A percentile compares a stretch with the other conserved stretches of the same genome.
These are phyloP conservation scores for Podospora fimiseda DNA, from an alignment of 495 filamentous ascomycete genomes.

Conservation along the genomic window DNA sequence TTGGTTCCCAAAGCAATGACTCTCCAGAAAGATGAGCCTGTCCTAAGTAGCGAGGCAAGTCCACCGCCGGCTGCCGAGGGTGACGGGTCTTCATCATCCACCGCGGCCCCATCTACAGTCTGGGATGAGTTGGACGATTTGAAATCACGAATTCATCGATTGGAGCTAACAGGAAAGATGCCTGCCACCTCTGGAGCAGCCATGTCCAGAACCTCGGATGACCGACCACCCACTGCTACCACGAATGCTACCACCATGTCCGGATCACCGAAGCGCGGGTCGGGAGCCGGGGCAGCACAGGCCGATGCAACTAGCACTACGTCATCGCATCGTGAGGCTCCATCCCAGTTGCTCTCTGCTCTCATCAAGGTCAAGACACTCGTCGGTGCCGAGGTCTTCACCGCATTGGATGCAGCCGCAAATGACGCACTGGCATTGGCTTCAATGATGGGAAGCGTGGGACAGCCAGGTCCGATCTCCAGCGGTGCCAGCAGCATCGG, in stretches of 20 bases:
- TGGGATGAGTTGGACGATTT: conserved; percentile 98
- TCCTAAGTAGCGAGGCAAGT: conserved; percentile 24
- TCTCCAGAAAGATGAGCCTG: conserved; percentile 26
- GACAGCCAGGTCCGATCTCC: conserved; percentile 54
- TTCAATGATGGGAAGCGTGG: conserved; percentile 61
- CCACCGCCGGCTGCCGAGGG: conserved; percentile 49
- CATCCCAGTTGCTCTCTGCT: conserved; percentile 76
- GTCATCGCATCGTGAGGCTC: conserved; percentile 43
- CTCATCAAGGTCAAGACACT: conserved; percentile 65
- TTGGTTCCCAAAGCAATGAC: conserved; percentile 44
- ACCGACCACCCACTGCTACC: conserved; percentile 82
- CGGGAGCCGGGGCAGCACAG: conserved; percentile 39
- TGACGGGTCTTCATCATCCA: conserved; percentile 79
- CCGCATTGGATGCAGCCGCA: conserved; percentile 73
- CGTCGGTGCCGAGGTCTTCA: conserved; percentile 65
- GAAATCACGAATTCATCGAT: conserved; percentile 83
- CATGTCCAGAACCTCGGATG: conserved; percentile 65
- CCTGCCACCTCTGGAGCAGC: conserved; percentile 74
- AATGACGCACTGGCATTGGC: conserved; percentile 73
- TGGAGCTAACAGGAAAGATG: conserved; percentile 86
- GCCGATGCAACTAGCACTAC: conserved; percentile 23
- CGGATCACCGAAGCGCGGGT: conserved; percentile 67
- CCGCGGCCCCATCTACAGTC: conserved; percentile 82
- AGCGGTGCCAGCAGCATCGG: conserved; percentile 57
- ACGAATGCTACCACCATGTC: conserved; percentile 93